phyloP scores from a whole-genome alignment of 1,284 basidiomycete species.

The Ganoderma leucocontextum region DNA sequence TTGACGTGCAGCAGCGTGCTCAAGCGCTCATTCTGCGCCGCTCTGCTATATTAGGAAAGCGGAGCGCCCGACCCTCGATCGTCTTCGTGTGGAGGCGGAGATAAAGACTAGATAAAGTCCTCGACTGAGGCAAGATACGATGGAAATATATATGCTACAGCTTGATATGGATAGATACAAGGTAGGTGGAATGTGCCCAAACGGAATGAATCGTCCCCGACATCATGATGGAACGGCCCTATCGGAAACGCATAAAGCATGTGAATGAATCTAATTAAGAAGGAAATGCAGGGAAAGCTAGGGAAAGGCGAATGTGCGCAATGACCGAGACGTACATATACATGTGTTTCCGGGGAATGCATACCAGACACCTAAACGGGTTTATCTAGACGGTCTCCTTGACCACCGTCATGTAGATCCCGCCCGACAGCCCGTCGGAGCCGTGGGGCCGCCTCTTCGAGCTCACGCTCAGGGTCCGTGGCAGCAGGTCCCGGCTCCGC shows the following conservation, averaged over 20 bases:
- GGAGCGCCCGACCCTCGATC: conserved; percentile 7
- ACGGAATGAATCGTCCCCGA: not conserved
- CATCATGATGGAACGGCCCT: not conserved
- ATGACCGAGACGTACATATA: not conserved
- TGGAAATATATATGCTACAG: conserved; percentile 12
- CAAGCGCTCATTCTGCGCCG: not conserved
- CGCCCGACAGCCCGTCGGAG: conserved; percentile 34
- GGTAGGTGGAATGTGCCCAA: not conserved
- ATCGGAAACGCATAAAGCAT: not conserved
- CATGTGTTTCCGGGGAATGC: not conserved
- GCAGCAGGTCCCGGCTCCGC: conserved; percentile 38
- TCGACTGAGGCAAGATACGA: not conserved
- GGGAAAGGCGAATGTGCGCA: not conserved
- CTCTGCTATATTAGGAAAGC: conserved; percentile 1
- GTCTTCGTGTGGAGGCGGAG: not conserved
- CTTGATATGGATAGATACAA: conserved; percentile 7
- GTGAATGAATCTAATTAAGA: not conserved
- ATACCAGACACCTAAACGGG: not conserved
- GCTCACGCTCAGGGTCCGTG: conserved; percentile 30
- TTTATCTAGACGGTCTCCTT: conserved; percentile 43
- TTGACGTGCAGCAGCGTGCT: too few species aligned
- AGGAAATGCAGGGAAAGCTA: not conserved
- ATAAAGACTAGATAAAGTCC: not conserved
- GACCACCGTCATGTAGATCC: conserved; percentile 51
- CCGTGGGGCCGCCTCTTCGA: conserved; percentile 30